Conservation (phyloP, 208 protist genomes). For the Acanthamoeba healyi region DNA sequence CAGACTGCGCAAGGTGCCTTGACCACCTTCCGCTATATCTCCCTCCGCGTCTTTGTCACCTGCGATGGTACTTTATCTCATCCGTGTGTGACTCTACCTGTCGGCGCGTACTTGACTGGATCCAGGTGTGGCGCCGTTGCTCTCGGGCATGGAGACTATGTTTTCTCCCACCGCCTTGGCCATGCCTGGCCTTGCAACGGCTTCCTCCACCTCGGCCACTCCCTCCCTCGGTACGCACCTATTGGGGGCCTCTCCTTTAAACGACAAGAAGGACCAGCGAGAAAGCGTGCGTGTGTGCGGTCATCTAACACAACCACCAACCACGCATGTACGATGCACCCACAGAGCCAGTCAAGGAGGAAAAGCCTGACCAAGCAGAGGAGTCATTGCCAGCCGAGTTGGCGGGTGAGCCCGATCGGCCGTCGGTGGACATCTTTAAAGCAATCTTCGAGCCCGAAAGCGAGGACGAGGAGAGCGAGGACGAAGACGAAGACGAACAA, state of each 20-base stretch:
- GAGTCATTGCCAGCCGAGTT: neutral
- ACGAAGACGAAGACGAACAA: neutral
- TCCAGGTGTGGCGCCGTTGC: neutral
- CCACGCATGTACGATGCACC: no score
- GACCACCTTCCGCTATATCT: neutral
- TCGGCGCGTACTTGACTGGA: no score
- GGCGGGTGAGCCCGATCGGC: conserved; percentile 31
- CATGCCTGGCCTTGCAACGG: neutral
- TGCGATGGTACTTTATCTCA: no score
- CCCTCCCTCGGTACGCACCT: neutral
- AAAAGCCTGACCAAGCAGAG: conserved; percentile 4
- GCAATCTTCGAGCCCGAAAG: conserved; percentile 69
- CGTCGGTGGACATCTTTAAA: conserved; percentile 73
- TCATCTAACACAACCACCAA: no score
- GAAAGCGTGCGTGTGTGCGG: no score
- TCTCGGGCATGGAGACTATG: conserved; percentile 4
- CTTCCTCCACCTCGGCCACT: neutral
- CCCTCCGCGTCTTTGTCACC: neutral
- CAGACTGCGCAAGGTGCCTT: neutral
- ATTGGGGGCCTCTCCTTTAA: no score
- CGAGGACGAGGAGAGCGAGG: conserved; percentile 12
- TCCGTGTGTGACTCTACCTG: no score
- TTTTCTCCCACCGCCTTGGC: neutral
- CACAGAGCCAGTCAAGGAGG: conserved; percentile 11
- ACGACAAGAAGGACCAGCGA: no score